Evolutionary conservation across 2,329 filamentous ascomycete genomes (phyloP).

Genomic region (Fusarium pseudocircinatum): DNA sequence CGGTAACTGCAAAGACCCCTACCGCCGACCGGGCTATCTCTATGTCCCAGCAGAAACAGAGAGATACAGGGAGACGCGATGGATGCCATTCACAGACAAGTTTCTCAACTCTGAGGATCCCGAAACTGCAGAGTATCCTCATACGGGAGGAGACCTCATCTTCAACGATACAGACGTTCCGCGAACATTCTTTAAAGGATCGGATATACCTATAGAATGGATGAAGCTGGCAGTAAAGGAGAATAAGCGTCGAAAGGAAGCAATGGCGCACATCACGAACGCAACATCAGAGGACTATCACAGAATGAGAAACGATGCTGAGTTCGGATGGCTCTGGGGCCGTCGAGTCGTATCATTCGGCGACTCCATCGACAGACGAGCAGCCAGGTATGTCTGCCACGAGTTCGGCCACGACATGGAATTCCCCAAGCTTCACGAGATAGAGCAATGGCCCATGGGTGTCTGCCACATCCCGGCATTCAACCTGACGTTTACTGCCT

Average conservation of each 20-base stretch:
- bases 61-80: background rate
- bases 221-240: background rate
- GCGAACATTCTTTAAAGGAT: background rate
- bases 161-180: slow-evolving; percentile 1
- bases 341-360: background rate
- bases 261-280: background rate
- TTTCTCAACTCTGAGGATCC: background rate
- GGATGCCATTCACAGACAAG: background rate
- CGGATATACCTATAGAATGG: background rate
- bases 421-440: background rate
- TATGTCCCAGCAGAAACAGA: background rate
- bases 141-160: background rate
- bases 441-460: background rate
- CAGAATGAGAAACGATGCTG: background rate
- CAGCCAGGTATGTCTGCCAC: background rate
- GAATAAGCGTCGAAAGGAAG: background rate
- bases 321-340: background rate
- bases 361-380: slow-evolving; percentile 2
- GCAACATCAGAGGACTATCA: background rate
- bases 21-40: background rate
- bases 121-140: background rate
- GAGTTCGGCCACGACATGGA: slow-evolving; percentile 4
- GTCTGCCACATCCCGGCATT: background rate
- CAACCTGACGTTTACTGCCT: background rate
- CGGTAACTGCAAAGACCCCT: slow-evolving; percentile 1